Conservation (phyloP, 306 rosid genomes). For the Macrotyloma uniflorum region DNA sequence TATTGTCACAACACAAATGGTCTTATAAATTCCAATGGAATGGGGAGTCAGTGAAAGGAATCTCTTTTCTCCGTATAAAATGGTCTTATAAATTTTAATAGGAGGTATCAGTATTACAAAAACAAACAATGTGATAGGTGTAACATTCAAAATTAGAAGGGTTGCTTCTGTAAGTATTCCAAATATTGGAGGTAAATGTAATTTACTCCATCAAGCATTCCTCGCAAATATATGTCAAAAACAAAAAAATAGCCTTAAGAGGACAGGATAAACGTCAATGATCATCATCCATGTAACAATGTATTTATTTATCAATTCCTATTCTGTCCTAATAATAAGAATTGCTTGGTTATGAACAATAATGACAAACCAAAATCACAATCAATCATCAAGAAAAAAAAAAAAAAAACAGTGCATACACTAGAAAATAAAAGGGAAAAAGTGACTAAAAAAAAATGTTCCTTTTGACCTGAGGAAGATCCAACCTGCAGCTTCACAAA, state of each 20-base stretch:
- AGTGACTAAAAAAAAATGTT: neutral
- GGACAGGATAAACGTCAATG: neutral
- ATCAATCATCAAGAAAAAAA: neutral
- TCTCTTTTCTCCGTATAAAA: neutral
- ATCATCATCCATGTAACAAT: neutral
- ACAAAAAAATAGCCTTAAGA: neutral
- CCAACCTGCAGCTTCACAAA: slow-evolving; percentile 93
- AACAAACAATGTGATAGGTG: neutral
- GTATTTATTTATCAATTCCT: neutral
- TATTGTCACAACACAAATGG: neutral
- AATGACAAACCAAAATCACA: neutral
- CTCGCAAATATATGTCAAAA: neutral
- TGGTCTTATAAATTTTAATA: neutral
- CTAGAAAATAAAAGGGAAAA: slow-evolving; percentile 8
- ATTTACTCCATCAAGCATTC: neutral
- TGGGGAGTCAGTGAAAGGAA: neutral
- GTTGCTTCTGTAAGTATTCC: neutral
- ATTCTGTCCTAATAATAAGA: slow-evolving; percentile 9
- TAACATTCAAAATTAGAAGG: neutral
- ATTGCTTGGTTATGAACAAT: neutral
- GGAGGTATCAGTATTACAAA: neutral
- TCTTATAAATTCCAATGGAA: neutral
- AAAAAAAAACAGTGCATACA: neutral
- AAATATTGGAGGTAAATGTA: slow-evolving; percentile 4
- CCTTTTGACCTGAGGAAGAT: slow-evolving; percentile 49